These are phyloP conservation scores for Phaeophleospora eucalypticola DNA, from an alignment of 2,329 filamentous ascomycete species.

Conservation along the genomic window DNA sequence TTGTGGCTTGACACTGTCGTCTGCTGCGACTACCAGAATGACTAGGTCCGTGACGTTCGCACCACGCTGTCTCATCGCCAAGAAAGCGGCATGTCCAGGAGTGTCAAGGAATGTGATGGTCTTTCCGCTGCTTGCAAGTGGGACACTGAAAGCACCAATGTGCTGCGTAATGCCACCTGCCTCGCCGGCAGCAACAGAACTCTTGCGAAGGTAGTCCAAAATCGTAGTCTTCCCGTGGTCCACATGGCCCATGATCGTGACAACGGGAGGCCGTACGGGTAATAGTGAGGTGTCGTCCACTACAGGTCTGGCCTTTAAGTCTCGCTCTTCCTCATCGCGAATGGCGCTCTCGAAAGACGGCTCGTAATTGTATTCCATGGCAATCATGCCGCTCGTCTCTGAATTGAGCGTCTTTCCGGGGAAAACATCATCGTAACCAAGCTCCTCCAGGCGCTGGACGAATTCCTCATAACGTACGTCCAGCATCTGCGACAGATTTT, in stretches of 20 bases:
- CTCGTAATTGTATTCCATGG: conserved; percentile 88
- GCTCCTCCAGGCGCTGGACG: conserved; percentile 67
- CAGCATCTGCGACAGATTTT: conserved; percentile 71
- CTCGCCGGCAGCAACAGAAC: conserved; percentile 83
- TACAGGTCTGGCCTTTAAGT: conserved; percentile 66
- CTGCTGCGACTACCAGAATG: conserved; percentile 88
- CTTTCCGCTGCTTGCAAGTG: conserved; percentile 69
- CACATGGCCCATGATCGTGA: conserved; percentile 99
- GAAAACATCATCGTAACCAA: conserved; percentile 84
- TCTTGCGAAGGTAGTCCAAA: conserved; percentile 87
- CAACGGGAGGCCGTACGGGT: conserved; percentile 78
- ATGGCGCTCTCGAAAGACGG: conserved; percentile 58
- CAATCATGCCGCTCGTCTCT: conserved; percentile 84
- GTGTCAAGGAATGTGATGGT: conserved; percentile 96
- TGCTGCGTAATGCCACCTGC: conserved; percentile 98
- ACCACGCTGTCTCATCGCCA: conserved; percentile 92
- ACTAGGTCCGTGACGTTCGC: conserved; percentile 97
- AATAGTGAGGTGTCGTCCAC: conserved; percentile 65
- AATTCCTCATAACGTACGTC: conserved; percentile 69
- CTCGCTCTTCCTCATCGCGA: conserved; percentile 56
- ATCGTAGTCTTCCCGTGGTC: conserved; percentile 98
- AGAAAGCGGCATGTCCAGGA: conserved; percentile 90
- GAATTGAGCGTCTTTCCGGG: conserved; percentile 83
- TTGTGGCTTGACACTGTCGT: conserved; percentile 96
- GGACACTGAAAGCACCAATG: conserved; percentile 93